A percentile compares a stretch with the other conserved stretches of the same genome.
phyloP scores from a whole-genome alignment of 495 filamentous ascomycete species.

The Trypethelium eluteriae region DNA sequence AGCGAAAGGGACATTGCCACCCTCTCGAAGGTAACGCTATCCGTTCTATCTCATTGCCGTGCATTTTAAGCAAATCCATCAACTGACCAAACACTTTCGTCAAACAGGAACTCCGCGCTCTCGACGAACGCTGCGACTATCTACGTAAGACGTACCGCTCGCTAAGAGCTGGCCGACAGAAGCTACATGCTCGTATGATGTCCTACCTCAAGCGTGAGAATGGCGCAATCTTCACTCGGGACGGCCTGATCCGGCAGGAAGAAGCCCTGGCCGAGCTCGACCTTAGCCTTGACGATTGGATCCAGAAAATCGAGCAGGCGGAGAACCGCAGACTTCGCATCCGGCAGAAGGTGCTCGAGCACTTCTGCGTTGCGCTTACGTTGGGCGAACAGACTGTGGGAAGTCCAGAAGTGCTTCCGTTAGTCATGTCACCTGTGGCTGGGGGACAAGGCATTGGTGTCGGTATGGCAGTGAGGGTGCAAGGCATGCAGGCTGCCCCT shows the following conservation, averaged over 20 bases:
- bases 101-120: conserved; percentile 52
- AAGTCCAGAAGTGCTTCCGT: conserved; percentile 16
- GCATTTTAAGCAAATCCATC: no score
- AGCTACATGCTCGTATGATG: conserved; percentile 60
- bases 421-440: neutral
- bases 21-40: conserved; percentile 47
- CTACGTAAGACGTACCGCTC: conserved; percentile 60
- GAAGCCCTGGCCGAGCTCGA: conserved; percentile 65
- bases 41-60: no score
- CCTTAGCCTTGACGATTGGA: conserved; percentile 67
- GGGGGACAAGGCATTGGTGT: neutral
- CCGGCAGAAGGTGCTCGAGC: conserved; percentile 69
- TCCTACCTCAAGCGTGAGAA: conserved; percentile 58
- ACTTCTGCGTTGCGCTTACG: conserved; percentile 54
- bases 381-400: conserved; percentile 15
- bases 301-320: conserved; percentile 62
- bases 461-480: neutral
- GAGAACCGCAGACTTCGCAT: conserved; percentile 63
- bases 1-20: conserved; percentile 56
- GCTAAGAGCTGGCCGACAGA: conserved; percentile 58
- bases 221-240: conserved; percentile 55
- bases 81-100: no score
- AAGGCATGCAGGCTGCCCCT: neutral
- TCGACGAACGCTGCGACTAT: conserved; percentile 68
- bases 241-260: conserved; percentile 65